Evolutionary conservation across 805 yeast genomes (phyloP).

Genomic region (Wickerhamomyces silvicola): DNA sequence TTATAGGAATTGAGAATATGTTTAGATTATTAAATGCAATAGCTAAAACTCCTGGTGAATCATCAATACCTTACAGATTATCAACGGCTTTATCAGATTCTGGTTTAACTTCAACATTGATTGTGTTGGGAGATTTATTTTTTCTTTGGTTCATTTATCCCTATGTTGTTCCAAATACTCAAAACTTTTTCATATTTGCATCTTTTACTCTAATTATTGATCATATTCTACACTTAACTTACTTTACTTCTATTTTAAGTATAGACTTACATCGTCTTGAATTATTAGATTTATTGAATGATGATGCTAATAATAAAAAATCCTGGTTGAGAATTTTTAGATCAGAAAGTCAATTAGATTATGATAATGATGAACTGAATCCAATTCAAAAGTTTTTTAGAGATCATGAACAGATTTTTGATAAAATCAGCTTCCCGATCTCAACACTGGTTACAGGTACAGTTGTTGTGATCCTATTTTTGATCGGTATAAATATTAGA

Average conservation of each 20-base stretch:
- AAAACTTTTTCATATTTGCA: constrained; percentile 40
- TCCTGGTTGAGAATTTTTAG: constrained; percentile 8
- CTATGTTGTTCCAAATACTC: constrained; percentile 26
- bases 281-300: constrained; percentile 42
- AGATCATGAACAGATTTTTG: constrained; percentile 9
- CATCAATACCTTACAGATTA: constrained; percentile 32
- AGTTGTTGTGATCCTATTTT: constrained; percentile 18
- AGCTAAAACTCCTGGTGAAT: constrained; percentile 35
- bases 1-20: constrained; percentile 42
- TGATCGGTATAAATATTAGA: constrained; percentile 26
- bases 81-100: constrained; percentile 30
- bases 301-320: neutral
- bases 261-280: constrained; percentile 63
- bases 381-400: neutral
- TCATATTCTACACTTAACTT: constrained; percentile 56
- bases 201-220: constrained; percentile 47
- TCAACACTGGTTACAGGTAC: constrained; percentile 28
- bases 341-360: no score
- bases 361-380: no score
- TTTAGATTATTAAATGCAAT: constrained; percentile 37
- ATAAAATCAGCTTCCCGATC: constrained; percentile 31
- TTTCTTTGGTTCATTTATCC: constrained; percentile 24
- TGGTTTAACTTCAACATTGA: constrained; percentile 32
- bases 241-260: constrained; percentile 55
- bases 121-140: constrained; percentile 24